These are phyloP conservation scores for Podospora pseudocomata DNA, from an alignment of 495 filamentous ascomycete genomes.

Conservation along the genomic window DNA sequence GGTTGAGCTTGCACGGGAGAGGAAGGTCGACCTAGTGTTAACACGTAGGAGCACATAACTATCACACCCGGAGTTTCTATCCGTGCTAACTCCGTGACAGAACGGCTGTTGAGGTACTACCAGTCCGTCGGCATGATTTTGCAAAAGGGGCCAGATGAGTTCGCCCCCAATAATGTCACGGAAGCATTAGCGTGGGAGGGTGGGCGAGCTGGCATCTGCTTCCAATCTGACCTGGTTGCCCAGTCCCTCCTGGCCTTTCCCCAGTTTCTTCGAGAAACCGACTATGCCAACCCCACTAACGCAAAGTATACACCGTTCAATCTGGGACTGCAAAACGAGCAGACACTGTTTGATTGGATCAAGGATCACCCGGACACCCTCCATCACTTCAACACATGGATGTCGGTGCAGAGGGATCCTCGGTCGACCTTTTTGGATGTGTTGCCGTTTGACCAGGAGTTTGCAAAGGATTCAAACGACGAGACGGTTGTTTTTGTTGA, in stretches of 20 bases:
- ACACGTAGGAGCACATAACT: too few species aligned
- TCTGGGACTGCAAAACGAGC: neutral
- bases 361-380: neutral
- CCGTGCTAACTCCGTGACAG: too few species aligned
- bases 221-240: neutral
- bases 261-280: neutral
- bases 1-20: too few species aligned
- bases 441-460: slow-evolving; percentile 9
- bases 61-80: too few species aligned
- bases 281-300: neutral
- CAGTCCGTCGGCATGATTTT: too few species aligned
- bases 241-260: neutral
- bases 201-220: neutral
- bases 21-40: too few species aligned
- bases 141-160: neutral
- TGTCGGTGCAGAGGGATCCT: neutral
- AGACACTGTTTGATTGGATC: neutral
- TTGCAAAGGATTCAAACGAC: neutral
- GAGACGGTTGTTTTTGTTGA: neutral
- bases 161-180: neutral
- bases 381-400: neutral
- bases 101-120: too few species aligned
- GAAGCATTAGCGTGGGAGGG: neutral
- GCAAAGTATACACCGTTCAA: neutral
- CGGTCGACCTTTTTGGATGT: neutral